These are phyloP conservation scores for Penicillium fimorum DNA, from an alignment of 495 filamentous ascomycete genomes.

Conservation along the genomic window DNA sequence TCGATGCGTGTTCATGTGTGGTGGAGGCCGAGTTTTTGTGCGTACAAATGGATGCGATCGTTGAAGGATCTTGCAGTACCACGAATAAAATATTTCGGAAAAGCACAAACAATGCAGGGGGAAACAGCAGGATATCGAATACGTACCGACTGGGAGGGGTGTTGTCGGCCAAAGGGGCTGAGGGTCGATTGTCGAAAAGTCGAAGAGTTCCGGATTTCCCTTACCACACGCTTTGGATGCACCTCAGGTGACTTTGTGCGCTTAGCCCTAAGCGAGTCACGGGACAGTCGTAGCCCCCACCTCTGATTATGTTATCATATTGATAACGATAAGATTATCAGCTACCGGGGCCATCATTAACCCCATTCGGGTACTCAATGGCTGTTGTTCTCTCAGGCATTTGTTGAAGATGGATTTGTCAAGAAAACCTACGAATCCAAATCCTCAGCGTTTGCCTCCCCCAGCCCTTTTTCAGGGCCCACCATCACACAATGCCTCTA, in stretches of 20 bases:
- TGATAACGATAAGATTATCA: conserved; percentile 25
- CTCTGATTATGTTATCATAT: conserved; percentile 10
- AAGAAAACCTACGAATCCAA: conserved; percentile 35
- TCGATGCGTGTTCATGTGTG: conserved; percentile 12
- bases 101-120: conserved; percentile 6
- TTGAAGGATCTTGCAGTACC: conserved; percentile 10
- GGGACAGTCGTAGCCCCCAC: conserved; percentile 25
- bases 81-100: conserved; percentile 16
- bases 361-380: not conserved
- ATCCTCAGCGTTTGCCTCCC: conserved; percentile 64
- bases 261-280: conserved; percentile 46
- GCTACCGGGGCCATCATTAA: conserved; percentile 2
- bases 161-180: conserved; percentile 41
- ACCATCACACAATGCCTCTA: conserved; percentile 74
- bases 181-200: conserved; percentile 48
- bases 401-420: conserved; percentile 24
- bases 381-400: not conserved
- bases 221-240: conserved; percentile 31
- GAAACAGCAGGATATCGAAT: conserved; percentile 16
- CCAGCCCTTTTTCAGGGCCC: conserved; percentile 77
- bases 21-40: conserved; percentile 22
- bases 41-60: conserved; percentile 19
- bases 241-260: conserved; percentile 32
- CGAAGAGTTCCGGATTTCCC: conserved; percentile 42
- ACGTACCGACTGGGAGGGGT: conserved; percentile 49